Evolutionary conservation across 202 grass and related monocot species (phyloP).

Genomic region (Carex arenaria): DNA sequence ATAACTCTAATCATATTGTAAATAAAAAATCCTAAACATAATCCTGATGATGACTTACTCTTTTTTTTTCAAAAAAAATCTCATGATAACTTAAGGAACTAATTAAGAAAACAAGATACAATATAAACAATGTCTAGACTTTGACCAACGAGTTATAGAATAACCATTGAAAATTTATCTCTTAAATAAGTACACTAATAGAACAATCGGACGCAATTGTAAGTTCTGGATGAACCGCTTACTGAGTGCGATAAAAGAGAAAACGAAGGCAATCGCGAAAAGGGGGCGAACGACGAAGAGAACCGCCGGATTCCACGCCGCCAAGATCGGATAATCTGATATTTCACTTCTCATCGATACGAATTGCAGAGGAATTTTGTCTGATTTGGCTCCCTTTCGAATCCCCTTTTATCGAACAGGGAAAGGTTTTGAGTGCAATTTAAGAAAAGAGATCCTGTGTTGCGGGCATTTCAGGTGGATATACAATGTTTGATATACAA

Average conservation of each 20-base stretch:
- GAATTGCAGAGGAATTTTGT: background rate
- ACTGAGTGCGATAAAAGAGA: conserved; percentile 70
- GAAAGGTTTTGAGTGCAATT: background rate
- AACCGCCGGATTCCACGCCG: conserved; percentile 30
- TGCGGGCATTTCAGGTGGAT: background rate
- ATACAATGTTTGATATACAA: too few relatives aligned
- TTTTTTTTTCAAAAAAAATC: background rate
- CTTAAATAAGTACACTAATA: background rate
- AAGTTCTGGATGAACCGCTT: background rate
- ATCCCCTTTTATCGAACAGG: background rate
- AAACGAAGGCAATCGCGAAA: conserved; percentile 59
- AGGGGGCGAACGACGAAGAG: conserved; percentile 68
- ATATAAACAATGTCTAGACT: background rate
- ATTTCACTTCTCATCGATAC: background rate
- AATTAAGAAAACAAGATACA: background rate
- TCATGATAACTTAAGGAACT: background rate
- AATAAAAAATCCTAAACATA: background rate
- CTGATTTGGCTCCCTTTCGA: background rate
- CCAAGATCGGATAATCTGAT: background rate
- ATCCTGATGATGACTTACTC: conserved; percentile 9
- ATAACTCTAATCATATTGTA: background rate
- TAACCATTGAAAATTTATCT: background rate
- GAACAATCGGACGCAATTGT: background rate
- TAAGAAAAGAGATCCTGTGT: background rate
- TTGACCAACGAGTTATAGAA: background rate